A percentile compares a stretch with the other conserved stretches of the same genome.
These are phyloP conservation scores for Saccharomyces kudriavzevii DNA, from an alignment of 805 yeast species.

Conservation along the genomic window DNA sequence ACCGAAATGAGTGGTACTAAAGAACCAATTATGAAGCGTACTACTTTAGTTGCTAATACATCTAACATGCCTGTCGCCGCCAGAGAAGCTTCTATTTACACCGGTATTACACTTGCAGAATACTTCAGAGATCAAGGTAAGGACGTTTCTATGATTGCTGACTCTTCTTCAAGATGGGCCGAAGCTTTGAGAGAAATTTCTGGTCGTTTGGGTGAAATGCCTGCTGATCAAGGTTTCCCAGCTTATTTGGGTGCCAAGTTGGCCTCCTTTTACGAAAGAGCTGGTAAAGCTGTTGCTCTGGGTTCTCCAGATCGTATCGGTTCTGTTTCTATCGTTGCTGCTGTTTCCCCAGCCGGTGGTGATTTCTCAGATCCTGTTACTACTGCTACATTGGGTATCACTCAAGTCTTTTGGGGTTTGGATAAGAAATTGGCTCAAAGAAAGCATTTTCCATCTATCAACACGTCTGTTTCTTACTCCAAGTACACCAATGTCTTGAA, in stretches of 20 bases:
- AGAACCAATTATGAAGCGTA: constrained; percentile 99
- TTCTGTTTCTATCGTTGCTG: constrained; percentile 98
- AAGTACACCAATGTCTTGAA: constrained; percentile 84
- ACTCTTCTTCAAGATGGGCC: constrained; percentile 99
- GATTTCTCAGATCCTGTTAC: constrained; percentile 99
- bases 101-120: constrained; percentile 98
- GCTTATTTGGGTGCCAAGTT: constrained; percentile 98
- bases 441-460: constrained; percentile 98
- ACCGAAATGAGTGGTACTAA: constrained; percentile 87
- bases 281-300: constrained; percentile 90
- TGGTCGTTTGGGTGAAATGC: constrained; percentile 99
- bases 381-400: constrained; percentile 94
- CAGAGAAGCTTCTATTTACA: constrained; percentile 98
- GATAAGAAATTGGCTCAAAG: constrained; percentile 98
- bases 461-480: constrained; percentile 92
- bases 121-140: constrained; percentile 99
- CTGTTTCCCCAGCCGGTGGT: constrained; percentile 99
- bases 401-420: constrained; percentile 99
- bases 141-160: constrained; percentile 98
- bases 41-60: constrained; percentile 96
- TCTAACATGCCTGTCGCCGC: constrained; percentile 99
- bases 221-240: constrained; percentile 99
- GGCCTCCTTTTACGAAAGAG: constrained; percentile 98
- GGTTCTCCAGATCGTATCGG: constrained; percentile 97
- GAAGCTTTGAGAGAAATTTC: constrained; percentile 99